Base-by-base conservation (phyloP, 257 asterid species). In the Solanum ossicruentum region DNA sequence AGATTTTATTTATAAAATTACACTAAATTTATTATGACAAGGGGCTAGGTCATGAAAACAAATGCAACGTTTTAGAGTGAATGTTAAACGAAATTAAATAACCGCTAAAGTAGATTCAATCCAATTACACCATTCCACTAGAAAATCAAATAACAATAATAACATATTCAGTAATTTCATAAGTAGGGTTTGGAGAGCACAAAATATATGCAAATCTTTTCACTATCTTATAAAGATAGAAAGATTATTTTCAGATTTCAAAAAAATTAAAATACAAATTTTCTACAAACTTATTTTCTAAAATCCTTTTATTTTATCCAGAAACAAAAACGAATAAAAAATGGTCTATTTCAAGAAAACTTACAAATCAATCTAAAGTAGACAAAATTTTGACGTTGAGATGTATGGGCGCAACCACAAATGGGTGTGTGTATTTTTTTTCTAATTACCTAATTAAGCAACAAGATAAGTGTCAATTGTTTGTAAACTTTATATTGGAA, bases 161-260 rank as follows among this genome's bases (percentile, higher is more conserved):
- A 36, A 36, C 6, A 36, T 36, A 36, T 0, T 3, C 41, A 36
- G 1, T 0, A 36, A 36, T 36, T 36, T 2, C 41, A 36, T 5
- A 36, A 36, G 6, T 5, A 1, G 6, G 6, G 41, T 36, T 36
- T 36, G 41, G 41, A 5, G 1, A 36, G 6, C 0, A 0, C 1
- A 36, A 36, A 3, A 36, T 36, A 5, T 36, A 36, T 4, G 6
- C 41, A 36, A 36, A 36, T 36, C 7, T 36, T 36, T 4, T 36
- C 6, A 36, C 41, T 36, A 36, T 5, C 0, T 36, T 5, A 36
- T 36, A 36, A 5, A 36, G 41, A 36, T 36, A 36, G 6, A 4
- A 5, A 36, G 7, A 36, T 5, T 5, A 0, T 36, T 36, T 36
- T 0, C 1, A 1, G 6, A 36, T 36, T 36, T 6, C 41, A 36